Evolutionary conservation across 1,284 basidiomycete genomes (phyloP), one percentile per base, ranked within the genome.

Genomic region (Apiotrichum sp.): DNA sequence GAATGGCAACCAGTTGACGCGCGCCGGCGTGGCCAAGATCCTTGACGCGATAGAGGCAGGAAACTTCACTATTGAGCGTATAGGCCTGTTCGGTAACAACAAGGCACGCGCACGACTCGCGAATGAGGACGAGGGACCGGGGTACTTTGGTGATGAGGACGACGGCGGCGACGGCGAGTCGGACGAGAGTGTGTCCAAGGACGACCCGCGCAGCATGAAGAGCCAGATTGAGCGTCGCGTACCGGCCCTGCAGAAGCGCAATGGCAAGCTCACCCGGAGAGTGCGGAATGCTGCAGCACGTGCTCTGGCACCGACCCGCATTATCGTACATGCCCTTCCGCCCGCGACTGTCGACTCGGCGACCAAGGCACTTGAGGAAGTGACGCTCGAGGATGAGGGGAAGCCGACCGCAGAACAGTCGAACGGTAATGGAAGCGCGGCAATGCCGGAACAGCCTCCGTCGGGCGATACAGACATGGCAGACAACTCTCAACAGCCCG

Each of bases 1-100:
- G 44, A 71, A 74, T 58, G 70, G 63, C 11, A 74, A 74, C 53
- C 45, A 53, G 6, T 58, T 74, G 22, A 70, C 71, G 0, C 57
- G 48, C 0, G 47, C 51, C 4, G 69, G 66, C 9, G 65, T 73
- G 1, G 53, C 55, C 4, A 41, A 57, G 7, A 68, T 74, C 35
- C 54, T 74, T 9, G 67, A 73, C 54, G 61, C 66, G 0, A 47
- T 73, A 14, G 70, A 74, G 34, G 16, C 32, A 2, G 44, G 35
- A 13, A 70, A 73, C 59, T 72, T 59, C 45, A 62, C 64, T 1
- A 50, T 74, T 9, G 40, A 53, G 3, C 58, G 64, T 7, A 43
- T 72, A 2, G 71, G 69, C 0, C 47, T 74, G 29, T 61, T 65
- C n/a, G 68, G 71, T 22, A 61, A 61, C 56, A 52, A 50, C 29